Conservation (phyloP, 2,329 filamentous ascomycete species). For the Aspergillus thermomutatus region DNA sequence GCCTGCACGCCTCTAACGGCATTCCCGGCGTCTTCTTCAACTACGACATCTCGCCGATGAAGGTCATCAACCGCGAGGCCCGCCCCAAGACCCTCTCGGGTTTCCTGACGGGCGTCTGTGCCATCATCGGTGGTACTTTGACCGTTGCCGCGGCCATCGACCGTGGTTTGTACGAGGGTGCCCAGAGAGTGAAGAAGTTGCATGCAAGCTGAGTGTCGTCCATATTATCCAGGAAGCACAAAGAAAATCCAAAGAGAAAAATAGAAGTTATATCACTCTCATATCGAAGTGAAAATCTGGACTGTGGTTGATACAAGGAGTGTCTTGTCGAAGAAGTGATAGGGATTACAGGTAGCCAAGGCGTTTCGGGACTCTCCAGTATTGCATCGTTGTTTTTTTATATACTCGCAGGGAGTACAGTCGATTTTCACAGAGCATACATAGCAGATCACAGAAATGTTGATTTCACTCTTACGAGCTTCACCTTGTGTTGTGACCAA, state of each 20-base stretch:
- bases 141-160: conserved; percentile 95
- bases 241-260: not conserved
- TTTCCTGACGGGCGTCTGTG: conserved; percentile 91
- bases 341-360: not conserved
- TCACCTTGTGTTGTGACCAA: not conserved
- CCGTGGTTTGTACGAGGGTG: conserved; percentile 85
- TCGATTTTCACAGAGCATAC: not conserved
- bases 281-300: not conserved
- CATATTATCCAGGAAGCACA: not conserved
- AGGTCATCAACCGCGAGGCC: conserved; percentile 95
- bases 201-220: conserved; percentile 53
- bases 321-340: not conserved
- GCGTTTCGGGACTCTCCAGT: conserved; percentile 4
- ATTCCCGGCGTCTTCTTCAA: conserved; percentile 99
- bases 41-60: conserved; percentile 99
- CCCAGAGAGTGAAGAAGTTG: conserved; percentile 80
- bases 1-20: conserved; percentile 81
- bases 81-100: conserved; percentile 84
- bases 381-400: not conserved
- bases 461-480: not conserved
- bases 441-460: not conserved
- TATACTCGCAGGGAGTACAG: not conserved
- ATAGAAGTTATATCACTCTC: not conserved
- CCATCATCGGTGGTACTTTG: conserved; percentile 88
- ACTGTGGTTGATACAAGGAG: not conserved